Conservation (phyloP, 768 basidiomycete genomes). For the Chlorophyllum brunneum region DNA sequence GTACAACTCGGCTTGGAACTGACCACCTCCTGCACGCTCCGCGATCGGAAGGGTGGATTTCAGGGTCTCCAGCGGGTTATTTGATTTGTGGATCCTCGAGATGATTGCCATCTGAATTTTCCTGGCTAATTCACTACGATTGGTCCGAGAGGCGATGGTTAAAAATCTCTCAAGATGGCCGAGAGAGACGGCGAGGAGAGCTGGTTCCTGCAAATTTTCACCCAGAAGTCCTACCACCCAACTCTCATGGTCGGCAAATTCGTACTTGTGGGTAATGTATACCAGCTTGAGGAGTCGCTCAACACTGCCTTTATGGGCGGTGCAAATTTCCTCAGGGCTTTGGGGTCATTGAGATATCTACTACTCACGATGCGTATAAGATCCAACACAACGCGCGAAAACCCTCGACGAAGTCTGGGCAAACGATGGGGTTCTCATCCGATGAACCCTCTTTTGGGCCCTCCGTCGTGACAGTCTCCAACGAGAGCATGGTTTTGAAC, state of each 20-base stretch:
- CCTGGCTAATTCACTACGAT: neutral
- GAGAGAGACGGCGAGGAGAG: neutral
- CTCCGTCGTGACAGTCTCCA: neutral
- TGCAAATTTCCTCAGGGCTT: constrained; percentile 1
- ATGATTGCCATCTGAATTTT: neutral
- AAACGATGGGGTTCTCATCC: constrained; percentile 2
- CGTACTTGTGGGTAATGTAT: neutral
- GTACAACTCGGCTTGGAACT: neutral
- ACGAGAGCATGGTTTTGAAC: neutral
- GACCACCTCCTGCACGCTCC: neutral
- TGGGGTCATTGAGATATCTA: neutral
- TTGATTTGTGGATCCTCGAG: neutral
- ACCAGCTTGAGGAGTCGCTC: neutral
- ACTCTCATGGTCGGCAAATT: neutral
- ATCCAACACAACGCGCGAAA: constrained; percentile 3
- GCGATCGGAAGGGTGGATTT: neutral
- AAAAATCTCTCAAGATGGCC: neutral
- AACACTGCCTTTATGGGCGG: neutral
- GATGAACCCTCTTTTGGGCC: neutral
- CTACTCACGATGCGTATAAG: neutral
- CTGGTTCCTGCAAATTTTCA: too few relatives aligned
- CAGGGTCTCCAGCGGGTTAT: neutral
- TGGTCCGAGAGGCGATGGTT: neutral
- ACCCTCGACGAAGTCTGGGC: neutral
- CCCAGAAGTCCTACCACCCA: neutral